Evolutionary conservation across 2,329 filamentous ascomycete genomes (phyloP), one percentile per base, ranked within the genome.

Genomic region (Xylaria digitata): DNA sequence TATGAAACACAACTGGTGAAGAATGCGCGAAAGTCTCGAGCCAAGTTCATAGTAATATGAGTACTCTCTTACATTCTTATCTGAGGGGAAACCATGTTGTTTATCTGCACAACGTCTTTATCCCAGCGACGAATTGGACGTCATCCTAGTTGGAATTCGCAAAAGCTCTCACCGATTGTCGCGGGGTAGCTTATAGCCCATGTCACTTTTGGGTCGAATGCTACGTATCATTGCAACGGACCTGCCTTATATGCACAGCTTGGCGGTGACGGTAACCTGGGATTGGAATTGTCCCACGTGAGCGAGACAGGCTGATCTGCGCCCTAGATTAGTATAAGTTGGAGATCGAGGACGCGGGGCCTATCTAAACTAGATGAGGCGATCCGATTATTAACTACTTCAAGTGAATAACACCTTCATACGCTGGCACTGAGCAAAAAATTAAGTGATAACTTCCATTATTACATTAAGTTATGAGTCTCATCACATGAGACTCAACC

Each of bases 181-280:
- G 59, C 66, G 60, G 66, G 63, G 58, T 68, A 68, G 63, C 55
- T 48, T 58, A 45, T 11, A 23, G 37, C 15, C 57, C 30, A 48
- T 48, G 17, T 40, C 26, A 19, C 21, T 63, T 50, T 34, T 34
- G 49, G 32, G 32, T 34, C 48, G 59, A 34, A 69, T 63, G 50
- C 21, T 53, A 57, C 55, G 40, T 63, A 68, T 49, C 48, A 63
- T 66, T 19, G 43, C 32, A 32, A 50, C 6, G 26, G 45, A 53
- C 54, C 46, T 53, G 53, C 53, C 64, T 43, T 30, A 49, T 32
- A 50, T 52, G 48, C n/a, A 57, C 26, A 40, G 49, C 55, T 66
- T 63, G 59, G 63, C 60, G 40, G 21, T 23, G 42, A 48, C 23
- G 43, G 34, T 6, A 45, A 30, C 15, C 19, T 57, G 48, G 19